These are phyloP conservation scores for Themeda triandra DNA, from an alignment of 176 grass and related monocot species.

Conservation along the genomic window DNA sequence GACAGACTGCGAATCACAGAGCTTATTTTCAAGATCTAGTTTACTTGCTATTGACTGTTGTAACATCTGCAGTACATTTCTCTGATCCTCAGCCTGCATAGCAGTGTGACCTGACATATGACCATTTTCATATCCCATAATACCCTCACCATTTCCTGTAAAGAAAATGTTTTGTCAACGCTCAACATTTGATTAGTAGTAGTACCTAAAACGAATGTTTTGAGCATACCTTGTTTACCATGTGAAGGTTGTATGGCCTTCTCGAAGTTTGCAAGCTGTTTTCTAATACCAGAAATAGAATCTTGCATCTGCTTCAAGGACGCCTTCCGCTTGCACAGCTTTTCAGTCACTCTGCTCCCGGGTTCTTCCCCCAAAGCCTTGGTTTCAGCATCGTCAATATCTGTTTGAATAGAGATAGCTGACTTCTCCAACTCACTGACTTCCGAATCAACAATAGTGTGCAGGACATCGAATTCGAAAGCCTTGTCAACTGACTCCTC, in stretches of 20 bases:
- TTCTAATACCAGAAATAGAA: conserved; percentile 32
- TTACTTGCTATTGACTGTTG: conserved; percentile 72
- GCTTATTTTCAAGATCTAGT: conserved; percentile 54
- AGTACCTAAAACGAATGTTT: neutral
- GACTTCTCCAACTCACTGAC: conserved; percentile 60
- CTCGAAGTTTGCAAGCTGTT: conserved; percentile 35
- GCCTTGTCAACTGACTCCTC: conserved; percentile 34
- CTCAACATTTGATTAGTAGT: neutral
- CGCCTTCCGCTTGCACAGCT: conserved; percentile 29
- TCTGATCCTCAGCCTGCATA: conserved; percentile 42
- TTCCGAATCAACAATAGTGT: conserved; percentile 50
- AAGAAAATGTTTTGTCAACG: neutral
- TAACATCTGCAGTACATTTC: conserved; percentile 63
- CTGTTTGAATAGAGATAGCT: conserved; percentile 31
- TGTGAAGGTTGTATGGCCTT: conserved; percentile 34
- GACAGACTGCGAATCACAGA: conserved; percentile 36
- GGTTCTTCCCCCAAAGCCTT: conserved; percentile 13
- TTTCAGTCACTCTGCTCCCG: conserved; percentile 11
- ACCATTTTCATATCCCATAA: conserved; percentile 36
- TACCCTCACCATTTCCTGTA: conserved; percentile 35
- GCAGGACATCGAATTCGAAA: conserved; percentile 51
- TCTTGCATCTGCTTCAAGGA: conserved; percentile 54
- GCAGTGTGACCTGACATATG: conserved; percentile 30
- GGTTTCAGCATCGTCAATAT: conserved; percentile 31
- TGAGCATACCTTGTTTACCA: conserved; percentile 39